Evolutionary conservation across 2,329 filamentous ascomycete species (phyloP).

Genomic region (Chaetomiaceae sp.): DNA sequence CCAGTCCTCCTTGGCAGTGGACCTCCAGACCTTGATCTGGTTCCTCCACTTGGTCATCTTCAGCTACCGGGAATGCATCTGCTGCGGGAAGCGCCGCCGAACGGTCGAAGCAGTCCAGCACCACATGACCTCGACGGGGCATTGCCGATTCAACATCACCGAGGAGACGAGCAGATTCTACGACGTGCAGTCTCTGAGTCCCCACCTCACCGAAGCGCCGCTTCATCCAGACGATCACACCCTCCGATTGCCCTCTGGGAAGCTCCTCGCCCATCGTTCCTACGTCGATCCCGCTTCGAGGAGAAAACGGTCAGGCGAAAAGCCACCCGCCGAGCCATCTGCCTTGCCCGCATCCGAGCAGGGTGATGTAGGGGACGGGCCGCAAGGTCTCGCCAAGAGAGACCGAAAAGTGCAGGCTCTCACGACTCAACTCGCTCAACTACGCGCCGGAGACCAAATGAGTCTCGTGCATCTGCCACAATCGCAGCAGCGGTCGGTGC

Average conservation of each 20-base stretch:
- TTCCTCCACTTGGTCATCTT: conserved; percentile 48
- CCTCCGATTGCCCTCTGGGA: conserved; percentile 6
- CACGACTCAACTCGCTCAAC: conserved; percentile 3
- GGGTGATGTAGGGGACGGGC: too few relatives aligned
- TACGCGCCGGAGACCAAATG: conserved; percentile 12
- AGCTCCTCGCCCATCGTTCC: conserved; percentile 8
- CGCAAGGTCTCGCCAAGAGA: background rate
- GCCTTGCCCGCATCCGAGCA: background rate
- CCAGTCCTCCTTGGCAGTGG: conserved; percentile 38
- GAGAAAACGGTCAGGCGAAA: background rate
- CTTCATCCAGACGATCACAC: background rate
- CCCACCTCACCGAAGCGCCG: background rate
- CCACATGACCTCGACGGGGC: conserved; percentile 47
- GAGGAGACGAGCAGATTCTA: conserved; percentile 41
- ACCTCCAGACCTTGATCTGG: conserved; percentile 42
- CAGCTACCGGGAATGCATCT: conserved; percentile 47
- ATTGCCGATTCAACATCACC: conserved; percentile 41
- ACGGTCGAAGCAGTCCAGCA: conserved; percentile 45
- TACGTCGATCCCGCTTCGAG: background rate
- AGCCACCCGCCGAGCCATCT: background rate
- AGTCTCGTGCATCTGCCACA: conserved; percentile 13
- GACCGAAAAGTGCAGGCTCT: conserved; percentile 4
- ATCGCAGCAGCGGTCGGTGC: conserved; percentile 16
- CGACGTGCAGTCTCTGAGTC: conserved; percentile 25
- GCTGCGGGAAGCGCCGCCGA: conserved; percentile 41